phyloP scores from a whole-genome alignment of 352 stramenopile species.

The Discostella stelligera region DNA sequence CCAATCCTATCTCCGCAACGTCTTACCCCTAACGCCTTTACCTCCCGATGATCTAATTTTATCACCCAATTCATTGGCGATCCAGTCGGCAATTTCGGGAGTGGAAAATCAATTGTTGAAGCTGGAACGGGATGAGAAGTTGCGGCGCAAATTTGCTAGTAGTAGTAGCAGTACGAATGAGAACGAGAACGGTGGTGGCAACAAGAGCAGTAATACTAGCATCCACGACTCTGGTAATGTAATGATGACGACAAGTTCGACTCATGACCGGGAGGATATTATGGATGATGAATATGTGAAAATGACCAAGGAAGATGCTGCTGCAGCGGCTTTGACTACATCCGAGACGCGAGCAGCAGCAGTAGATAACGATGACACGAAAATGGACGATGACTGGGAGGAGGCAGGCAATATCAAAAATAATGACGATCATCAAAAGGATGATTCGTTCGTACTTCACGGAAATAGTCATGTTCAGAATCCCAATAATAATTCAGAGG shows the following conservation, averaged over 20 bases:
- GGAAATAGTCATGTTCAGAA: background rate
- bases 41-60: conserved; percentile 18
- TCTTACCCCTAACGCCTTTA: conserved; percentile 13
- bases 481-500: background rate
- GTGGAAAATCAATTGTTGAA: conserved; percentile 61
- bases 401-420: conserved; percentile 9
- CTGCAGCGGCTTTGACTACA: background rate
- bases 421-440: background rate
- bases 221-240: conserved; percentile 6
- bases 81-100: conserved; percentile 55
- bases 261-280: conserved; percentile 22
- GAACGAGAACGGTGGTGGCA: background rate
- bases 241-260: conserved; percentile 47
- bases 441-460: conserved; percentile 1
- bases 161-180: too few relatives aligned
- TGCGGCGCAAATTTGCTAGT: conserved; percentile 52
- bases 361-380: conserved; percentile 18
- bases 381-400: conserved; percentile 47
- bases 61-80: conserved; percentile 36
- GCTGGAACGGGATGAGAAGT: conserved; percentile 60
- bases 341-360: background rate
- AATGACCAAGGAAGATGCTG: conserved; percentile 43
- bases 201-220: conserved; percentile 1
- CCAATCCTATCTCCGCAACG: conserved; percentile 27
- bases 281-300: conserved; percentile 35